phyloP scores from a whole-genome alignment of 345 rosid species.

The Nephelium lappaceum region DNA sequence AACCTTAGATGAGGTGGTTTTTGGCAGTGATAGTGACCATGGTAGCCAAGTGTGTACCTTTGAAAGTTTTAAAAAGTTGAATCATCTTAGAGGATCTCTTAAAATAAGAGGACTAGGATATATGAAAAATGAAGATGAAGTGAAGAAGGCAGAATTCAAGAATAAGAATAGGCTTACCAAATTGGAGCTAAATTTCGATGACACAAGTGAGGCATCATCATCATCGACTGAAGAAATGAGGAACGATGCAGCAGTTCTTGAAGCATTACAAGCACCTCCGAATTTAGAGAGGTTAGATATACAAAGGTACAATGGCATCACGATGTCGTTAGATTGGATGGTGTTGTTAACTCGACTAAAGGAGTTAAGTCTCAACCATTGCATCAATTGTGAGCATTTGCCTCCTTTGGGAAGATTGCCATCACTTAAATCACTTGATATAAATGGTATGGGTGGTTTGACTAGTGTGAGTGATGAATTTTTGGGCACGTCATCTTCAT shows the following conservation, averaged over 20 bases:
- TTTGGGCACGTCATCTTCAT: background rate
- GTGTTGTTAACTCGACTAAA: background rate
- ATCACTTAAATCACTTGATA: background rate
- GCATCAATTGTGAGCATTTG: background rate
- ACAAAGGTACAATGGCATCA: background rate
- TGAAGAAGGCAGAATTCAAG: background rate
- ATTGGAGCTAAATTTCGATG: background rate
- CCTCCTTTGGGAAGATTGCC: slow-evolving; percentile 6
- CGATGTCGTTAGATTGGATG: background rate
- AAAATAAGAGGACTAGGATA: background rate
- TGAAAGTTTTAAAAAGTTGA: background rate
- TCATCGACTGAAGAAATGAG: background rate
- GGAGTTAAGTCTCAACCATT: background rate
- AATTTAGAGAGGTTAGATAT: background rate
- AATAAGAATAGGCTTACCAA: background rate
- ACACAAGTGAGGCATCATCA: background rate
- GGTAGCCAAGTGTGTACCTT: background rate
- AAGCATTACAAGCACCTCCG: background rate
- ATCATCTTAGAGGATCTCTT: background rate
- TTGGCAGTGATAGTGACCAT: background rate
- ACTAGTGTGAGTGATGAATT: background rate
- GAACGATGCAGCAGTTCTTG: background rate
- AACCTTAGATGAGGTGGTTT: background rate
- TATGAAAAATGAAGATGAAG: background rate
- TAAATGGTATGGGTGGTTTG: background rate